These are phyloP conservation scores for Didymella sp. DNA, from an alignment of 2,329 filamentous ascomycete genomes.

Conservation along the genomic window DNA sequence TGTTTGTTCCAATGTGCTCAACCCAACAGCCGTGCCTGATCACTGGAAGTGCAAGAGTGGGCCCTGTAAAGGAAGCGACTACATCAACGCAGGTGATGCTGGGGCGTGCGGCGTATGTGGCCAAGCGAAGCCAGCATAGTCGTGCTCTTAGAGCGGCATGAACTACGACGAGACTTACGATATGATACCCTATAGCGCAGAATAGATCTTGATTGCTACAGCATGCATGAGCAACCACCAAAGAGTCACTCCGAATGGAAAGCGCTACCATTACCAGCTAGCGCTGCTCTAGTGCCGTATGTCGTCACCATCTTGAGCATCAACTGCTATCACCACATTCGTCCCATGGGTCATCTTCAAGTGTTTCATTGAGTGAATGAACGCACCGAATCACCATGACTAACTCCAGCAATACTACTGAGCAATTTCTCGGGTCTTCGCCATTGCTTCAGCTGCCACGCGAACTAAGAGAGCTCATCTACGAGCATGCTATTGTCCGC, in stretches of 20 bases:
- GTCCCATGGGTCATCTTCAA: neutral
- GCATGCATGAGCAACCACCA: neutral
- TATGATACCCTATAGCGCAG: neutral
- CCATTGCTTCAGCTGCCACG: slow-evolving; percentile 20
- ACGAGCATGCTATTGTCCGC: slow-evolving; percentile 26
- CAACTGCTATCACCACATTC: neutral
- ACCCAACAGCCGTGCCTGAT: slow-evolving; percentile 59
- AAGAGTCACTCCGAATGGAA: neutral
- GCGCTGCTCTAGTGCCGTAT: slow-evolving; percentile 2
- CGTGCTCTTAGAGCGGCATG: neutral
- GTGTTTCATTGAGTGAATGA: neutral
- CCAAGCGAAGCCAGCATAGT: neutral
- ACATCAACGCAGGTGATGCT: slow-evolving; percentile 73
- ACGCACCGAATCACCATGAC: neutral
- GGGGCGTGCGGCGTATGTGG: slow-evolving; percentile 76
- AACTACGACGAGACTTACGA: neutral
- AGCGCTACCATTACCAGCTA: neutral
- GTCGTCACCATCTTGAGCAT: slow-evolving; percentile 6
- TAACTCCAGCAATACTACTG: neutral
- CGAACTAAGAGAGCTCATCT: slow-evolving; percentile 33
- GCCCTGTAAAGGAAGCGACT: slow-evolving; percentile 63
- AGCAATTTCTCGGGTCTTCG: neutral
- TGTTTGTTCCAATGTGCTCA: slow-evolving; percentile 74
- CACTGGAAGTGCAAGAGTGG: slow-evolving; percentile 70
- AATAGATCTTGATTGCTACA: neutral